Percentiles rank a stretch among this genome's conserved stretches.
These are phyloP conservation scores for Myxozyma vanderwaltii DNA, from an alignment of 805 yeast species.

Conservation along the genomic window DNA sequence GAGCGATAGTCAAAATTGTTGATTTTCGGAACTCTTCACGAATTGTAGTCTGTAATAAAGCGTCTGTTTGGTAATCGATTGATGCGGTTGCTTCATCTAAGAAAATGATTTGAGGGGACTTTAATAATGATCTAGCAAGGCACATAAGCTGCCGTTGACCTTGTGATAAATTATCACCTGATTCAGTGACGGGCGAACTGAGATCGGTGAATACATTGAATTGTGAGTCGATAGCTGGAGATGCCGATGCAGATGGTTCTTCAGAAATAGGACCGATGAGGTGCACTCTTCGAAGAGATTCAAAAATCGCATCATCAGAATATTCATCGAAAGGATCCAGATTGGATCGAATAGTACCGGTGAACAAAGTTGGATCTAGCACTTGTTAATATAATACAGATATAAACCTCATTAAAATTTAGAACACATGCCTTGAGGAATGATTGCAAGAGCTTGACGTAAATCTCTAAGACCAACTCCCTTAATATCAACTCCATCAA, in stretches of 20 bases:
- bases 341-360: slow-evolving; percentile 73
- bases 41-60: slow-evolving; percentile 62
- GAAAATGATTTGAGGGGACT: slow-evolving; percentile 60
- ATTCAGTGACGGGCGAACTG: slow-evolving; percentile 61
- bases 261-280: slow-evolving; percentile 4
- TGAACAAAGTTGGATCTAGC: slow-evolving; percentile 69
- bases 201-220: slow-evolving; percentile 49
- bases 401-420: slow-evolving; percentile 37
- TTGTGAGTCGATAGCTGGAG: background rate
- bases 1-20: slow-evolving; percentile 73
- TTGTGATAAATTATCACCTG: slow-evolving; percentile 66
- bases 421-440: slow-evolving; percentile 66
- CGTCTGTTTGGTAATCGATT: slow-evolving; percentile 72
- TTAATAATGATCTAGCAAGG: slow-evolving; percentile 68
- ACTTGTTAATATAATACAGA: background rate
- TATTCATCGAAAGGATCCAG: slow-evolving; percentile 72
- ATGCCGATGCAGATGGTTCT: background rate
- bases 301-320: slow-evolving; percentile 65
- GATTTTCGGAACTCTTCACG: slow-evolving; percentile 58
- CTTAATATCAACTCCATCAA: slow-evolving; percentile 70
- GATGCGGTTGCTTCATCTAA: slow-evolving; percentile 77
- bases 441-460: slow-evolving; percentile 70
- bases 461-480: slow-evolving; percentile 66
- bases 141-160: slow-evolving; percentile 74
- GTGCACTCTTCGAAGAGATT: slow-evolving; percentile 60